Evolutionary conservation across 805 yeast genomes (phyloP), one percentile per base, ranked within the genome.

Genomic region (Candida bentonensis): DNA sequence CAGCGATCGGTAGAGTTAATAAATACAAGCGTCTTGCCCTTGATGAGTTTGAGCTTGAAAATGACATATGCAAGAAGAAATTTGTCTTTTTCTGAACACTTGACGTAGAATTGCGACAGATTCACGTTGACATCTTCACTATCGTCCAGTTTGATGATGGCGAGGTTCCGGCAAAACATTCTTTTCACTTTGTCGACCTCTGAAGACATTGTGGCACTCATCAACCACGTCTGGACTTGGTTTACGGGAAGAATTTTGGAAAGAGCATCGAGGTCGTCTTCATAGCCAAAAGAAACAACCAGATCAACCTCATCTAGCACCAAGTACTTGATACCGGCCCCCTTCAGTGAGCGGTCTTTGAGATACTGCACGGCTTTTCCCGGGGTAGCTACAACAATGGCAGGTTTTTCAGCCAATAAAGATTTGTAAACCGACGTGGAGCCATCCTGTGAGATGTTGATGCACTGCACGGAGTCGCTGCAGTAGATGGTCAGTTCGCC

Each of bases 261-360:
- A 50, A 92, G 72, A 53, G 72, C 73, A 36, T 73, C 67, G 49
- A 89, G 68, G 63, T 92, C 98, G 5, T 85, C 94, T 51, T 78
- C 74, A 60, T 92, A 86, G 21, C 98, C 98, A 61, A 83, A 92
- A 1, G 94, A 81, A 42, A 85, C 65, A 41, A 92, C 76, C 53
- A 92, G 71, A 65, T 92, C 98, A 23, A 92, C 97, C 64, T 92
- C 98, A 66, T 92, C 98, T 49, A 89, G 82, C 23, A 86, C 94
- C 41, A 92, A 64, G 57, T 74, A 84, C 48, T 73, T 72, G 45
- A 92, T 69, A 23, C 69, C 62, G 21, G 72, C 69, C 44, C 82
- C 65, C 44, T 75, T 71, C 15, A 84, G 60, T 34, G 67, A 54
- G 21, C 67, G 64, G 3, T 62, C 57, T 43, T 70, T 66, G 26